phyloP scores from a whole-genome alignment of 148 eudicot genomes.

The Rhododendron kiyosumense region DNA sequence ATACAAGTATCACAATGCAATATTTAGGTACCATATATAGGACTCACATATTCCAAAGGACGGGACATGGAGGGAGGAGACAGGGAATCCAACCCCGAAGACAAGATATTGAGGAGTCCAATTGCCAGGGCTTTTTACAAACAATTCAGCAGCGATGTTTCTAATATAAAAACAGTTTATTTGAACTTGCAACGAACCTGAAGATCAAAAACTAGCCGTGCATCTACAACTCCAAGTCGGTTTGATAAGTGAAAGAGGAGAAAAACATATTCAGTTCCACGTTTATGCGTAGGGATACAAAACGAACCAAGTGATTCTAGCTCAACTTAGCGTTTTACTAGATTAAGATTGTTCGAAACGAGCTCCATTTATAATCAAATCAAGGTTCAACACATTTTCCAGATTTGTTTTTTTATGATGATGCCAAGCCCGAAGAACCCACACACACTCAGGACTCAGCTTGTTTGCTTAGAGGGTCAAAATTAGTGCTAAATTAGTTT shows the following conservation, averaged over 20 bases:
- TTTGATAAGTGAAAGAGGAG: background rate
- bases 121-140: background rate
- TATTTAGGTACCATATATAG: background rate
- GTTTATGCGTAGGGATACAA: background rate
- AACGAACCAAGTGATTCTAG: background rate
- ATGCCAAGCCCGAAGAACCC: background rate
- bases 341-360: background rate
- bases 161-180: background rate
- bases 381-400: background rate
- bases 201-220: background rate
- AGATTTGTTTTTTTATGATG: background rate
- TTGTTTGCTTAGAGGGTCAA: background rate
- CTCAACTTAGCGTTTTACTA: background rate
- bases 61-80: background rate
- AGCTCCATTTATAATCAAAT: background rate
- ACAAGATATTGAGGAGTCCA: background rate
- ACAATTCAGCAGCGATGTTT: background rate
- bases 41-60: background rate
- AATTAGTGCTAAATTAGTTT: too few relatives aligned
- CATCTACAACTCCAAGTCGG: background rate
- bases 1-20: too few relatives aligned
- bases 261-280: background rate
- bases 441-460: background rate
- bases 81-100: background rate
- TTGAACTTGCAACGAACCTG: background rate